Conservation (phyloP, 2,329 filamentous ascomycete species). For the Trichophyton rubrum region DNA sequence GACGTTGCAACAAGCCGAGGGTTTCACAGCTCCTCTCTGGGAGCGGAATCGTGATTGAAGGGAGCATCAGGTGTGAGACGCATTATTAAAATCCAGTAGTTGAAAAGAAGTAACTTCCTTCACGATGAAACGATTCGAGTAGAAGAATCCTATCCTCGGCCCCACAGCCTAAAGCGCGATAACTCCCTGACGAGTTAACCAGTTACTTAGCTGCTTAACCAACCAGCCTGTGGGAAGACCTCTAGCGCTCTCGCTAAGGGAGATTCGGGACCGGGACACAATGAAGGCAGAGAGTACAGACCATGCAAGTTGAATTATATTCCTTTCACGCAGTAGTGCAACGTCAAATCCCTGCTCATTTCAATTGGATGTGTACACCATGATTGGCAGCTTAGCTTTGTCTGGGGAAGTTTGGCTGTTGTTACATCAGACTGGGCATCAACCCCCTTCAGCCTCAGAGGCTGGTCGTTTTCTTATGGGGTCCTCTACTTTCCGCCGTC, state of each 20-base stretch:
- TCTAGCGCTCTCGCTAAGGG: neutral
- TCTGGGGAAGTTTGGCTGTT: neutral
- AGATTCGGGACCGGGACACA: neutral
- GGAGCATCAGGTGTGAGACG: neutral
- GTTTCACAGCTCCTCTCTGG: no score
- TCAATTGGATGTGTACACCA: neutral
- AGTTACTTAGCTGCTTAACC: neutral
- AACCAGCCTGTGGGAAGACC: no score
- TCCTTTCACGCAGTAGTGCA: no score
- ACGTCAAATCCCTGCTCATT: no score
- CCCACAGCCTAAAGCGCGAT: neutral
- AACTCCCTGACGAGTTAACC: no score
- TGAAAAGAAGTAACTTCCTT: neutral
- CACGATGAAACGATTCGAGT: neutral
- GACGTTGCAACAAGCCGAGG: no score
- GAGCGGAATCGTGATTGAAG: no score
- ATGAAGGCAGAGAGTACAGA: no score
- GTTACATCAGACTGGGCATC: neutral
- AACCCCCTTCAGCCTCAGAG: neutral
- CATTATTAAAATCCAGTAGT: no score
- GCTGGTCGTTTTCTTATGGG: neutral
- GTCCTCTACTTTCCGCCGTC: neutral
- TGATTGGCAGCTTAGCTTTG: no score
- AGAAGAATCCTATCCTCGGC: neutral
- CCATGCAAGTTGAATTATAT: no score